Conservation (phyloP, 1,284 basidiomycete species). For the Fomitopsis betulina region DNA sequence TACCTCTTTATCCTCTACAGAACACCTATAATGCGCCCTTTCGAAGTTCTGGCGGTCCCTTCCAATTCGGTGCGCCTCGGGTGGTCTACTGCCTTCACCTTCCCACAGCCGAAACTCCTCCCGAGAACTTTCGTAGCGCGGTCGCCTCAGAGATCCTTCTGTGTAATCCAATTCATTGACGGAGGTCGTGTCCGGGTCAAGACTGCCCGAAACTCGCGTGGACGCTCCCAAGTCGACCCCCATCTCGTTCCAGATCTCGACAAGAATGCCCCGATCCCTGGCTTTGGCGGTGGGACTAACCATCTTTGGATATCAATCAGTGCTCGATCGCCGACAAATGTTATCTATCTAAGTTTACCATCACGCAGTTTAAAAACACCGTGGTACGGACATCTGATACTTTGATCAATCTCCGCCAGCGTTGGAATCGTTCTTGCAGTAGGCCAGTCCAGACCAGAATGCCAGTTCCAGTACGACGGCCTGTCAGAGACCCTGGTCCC, state of each 20-base stretch:
- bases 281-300: slow-evolving; percentile 4
- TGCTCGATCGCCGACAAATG: slow-evolving; percentile 8
- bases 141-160: neutral
- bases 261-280: slow-evolving; percentile 7
- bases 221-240: neutral
- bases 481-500: neutral
- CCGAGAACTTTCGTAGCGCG: neutral
- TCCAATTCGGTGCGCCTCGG: slow-evolving; percentile 5
- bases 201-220: neutral
- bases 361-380: neutral
- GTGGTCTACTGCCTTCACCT: neutral
- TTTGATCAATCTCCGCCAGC: neutral
- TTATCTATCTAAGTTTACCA: slow-evolving; percentile 6
- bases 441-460: neutral
- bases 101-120: slow-evolving; percentile 3
- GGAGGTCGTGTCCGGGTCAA: neutral
- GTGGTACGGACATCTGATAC: slow-evolving; percentile 3
- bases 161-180: neutral
- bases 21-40: neutral
- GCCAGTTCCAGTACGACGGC: neutral
- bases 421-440: neutral
- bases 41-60: slow-evolving; percentile 2
- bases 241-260: neutral
- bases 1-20: neutral
- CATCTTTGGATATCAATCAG: slow-evolving; percentile 2